These are phyloP conservation scores for Lepiota venenata DNA, from an alignment of 768 basidiomycete species.

Conservation along the genomic window DNA sequence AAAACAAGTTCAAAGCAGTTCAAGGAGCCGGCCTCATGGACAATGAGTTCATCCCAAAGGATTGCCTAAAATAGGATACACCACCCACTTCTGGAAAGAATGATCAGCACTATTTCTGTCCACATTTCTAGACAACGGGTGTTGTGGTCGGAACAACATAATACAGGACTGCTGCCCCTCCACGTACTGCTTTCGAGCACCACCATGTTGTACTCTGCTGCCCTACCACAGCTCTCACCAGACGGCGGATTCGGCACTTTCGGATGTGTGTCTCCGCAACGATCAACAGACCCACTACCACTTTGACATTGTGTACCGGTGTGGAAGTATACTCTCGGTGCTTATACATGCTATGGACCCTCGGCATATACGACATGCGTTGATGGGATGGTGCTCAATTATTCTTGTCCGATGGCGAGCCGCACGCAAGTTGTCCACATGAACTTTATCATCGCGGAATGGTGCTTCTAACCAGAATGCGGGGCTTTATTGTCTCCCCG, in stretches of 20 bases:
- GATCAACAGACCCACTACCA: neutral
- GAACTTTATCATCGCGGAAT: neutral
- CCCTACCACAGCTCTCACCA: neutral
- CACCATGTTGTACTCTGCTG: neutral
- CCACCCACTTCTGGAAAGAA: slow-evolving; percentile 8
- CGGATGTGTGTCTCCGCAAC: neutral
- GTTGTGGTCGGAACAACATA: neutral
- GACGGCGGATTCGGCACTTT: neutral
- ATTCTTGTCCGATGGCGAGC: slow-evolving; percentile 1
- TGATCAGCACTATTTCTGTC: slow-evolving; percentile 7
- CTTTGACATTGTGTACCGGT: neutral
- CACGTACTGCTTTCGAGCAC: neutral
- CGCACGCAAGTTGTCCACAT: neutral
- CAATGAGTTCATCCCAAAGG: slow-evolving; percentile 10
- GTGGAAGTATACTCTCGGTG: slow-evolving; percentile 7
- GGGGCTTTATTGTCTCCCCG: neutral
- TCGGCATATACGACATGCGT: slow-evolving; percentile 6
- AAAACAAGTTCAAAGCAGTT: slow-evolving; percentile 10
- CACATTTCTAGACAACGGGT: too few relatives aligned
- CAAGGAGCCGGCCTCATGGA: slow-evolving; percentile 10
- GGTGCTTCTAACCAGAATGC: neutral
- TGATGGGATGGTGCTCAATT: slow-evolving; percentile 6
- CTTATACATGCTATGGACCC: slow-evolving; percentile 10
- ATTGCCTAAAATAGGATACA: slow-evolving; percentile 1
- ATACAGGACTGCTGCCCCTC: too few relatives aligned